phyloP scores from a whole-genome alignment of 2,329 filamentous ascomycete species.

The Xenosphaeropsis pyriputrescens region DNA sequence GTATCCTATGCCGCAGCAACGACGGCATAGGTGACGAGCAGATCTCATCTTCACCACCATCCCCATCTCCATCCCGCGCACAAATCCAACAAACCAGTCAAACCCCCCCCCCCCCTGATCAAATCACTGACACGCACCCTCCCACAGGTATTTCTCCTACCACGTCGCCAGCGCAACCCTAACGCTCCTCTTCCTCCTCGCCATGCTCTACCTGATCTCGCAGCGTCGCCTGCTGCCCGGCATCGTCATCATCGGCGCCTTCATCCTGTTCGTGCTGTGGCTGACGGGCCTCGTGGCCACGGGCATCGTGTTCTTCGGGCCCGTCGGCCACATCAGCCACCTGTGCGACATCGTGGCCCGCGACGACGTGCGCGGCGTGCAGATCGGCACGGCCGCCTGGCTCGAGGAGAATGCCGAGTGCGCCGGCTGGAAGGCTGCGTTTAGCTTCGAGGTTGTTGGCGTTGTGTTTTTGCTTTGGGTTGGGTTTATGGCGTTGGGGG shows the following conservation, averaged over 20 bases:
- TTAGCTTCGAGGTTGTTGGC: slow-evolving; percentile 46
- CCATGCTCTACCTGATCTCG: slow-evolving; percentile 48
- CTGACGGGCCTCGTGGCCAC: slow-evolving; percentile 48
- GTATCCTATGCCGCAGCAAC: no score
- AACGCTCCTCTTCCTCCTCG: slow-evolving; percentile 49
- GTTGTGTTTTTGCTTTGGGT: slow-evolving; percentile 50
- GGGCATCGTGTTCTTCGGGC: slow-evolving; percentile 48
- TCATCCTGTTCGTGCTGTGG: slow-evolving; percentile 55
- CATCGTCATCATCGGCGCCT: slow-evolving; percentile 50
- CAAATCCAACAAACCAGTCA: no score
- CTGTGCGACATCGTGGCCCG: no score
- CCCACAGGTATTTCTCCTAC: slow-evolving; percentile 56
- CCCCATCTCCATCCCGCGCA: neutral
- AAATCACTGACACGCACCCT: no score
- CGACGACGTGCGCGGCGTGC: no score
- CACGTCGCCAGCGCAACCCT: slow-evolving; percentile 43
- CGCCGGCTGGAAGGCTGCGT: slow-evolving; percentile 48
- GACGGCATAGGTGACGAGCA: no score
- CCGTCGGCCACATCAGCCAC: slow-evolving; percentile 36
- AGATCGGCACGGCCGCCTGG: slow-evolving; percentile 40
- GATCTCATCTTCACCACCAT: neutral
- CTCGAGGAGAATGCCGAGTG: slow-evolving; percentile 32
- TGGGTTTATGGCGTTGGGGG: slow-evolving; percentile 52
- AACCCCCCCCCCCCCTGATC: no score
- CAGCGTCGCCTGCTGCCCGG: slow-evolving; percentile 45